These are phyloP conservation scores for Sclerotinia minor DNA, from an alignment of 2,329 filamentous ascomycete genomes.

Conservation along the genomic window DNA sequence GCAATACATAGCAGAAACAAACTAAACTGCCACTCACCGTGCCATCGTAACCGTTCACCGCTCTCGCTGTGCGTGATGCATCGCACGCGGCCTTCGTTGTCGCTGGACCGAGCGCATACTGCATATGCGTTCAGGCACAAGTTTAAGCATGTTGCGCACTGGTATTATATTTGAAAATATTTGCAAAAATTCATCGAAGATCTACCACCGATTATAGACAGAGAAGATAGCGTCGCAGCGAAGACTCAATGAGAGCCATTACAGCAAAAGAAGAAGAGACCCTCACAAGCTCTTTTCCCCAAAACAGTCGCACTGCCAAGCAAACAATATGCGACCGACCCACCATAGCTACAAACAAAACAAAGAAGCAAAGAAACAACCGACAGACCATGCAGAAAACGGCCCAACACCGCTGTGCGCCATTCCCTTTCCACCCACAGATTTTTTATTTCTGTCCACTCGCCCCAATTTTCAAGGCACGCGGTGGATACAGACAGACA, in stretches of 20 bases:
- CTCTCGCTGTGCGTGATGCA: not conserved
- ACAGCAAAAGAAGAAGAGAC: not conserved
- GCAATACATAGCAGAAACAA: slow-evolving; percentile 15
- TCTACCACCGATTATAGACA: not conserved
- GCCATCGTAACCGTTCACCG: not conserved
- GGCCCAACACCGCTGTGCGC: slow-evolving; percentile 6
- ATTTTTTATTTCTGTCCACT: not conserved
- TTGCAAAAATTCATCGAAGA: not conserved
- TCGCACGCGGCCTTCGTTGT: not conserved
- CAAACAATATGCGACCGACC: not conserved
- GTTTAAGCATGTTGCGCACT: not conserved
- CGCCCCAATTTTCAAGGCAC: slow-evolving; percentile 17
- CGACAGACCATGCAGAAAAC: not conserved
- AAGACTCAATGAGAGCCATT: not conserved
- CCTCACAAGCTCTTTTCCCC: slow-evolving; percentile 9
- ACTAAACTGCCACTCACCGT: not conserved
- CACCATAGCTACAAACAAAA: slow-evolving; percentile 8
- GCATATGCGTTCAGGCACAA: not conserved
- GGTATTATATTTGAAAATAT: not conserved
- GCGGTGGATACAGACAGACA: not conserved
- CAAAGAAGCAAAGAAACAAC: not conserved
- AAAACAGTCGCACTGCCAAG: not conserved
- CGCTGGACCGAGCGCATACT: not conserved
- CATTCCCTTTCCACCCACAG: not conserved
- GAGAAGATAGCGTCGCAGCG: not conserved